Conservation (phyloP, 176 grass and related monocot genomes). For the Echinochloa phyllopogon region DNA sequence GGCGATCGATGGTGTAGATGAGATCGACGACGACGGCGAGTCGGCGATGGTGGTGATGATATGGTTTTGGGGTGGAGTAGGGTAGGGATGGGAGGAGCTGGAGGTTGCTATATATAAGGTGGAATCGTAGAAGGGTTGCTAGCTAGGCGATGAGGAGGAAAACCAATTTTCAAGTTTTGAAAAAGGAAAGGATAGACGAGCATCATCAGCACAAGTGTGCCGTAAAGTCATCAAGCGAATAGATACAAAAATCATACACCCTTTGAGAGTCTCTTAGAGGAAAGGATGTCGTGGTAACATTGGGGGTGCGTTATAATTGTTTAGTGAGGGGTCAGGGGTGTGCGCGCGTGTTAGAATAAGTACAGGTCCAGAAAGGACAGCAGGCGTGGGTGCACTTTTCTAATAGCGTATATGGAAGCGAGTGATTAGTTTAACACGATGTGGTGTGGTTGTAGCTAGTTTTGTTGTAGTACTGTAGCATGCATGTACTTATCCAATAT, state of each 20-base stretch:
- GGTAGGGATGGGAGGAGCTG: not conserved
- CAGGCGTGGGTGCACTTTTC: not conserved
- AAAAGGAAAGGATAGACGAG: not conserved
- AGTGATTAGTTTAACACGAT: not conserved
- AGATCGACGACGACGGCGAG: not conserved
- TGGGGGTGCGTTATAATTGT: too few relatives aligned
- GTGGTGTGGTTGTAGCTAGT: not conserved
- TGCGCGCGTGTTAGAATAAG: not conserved
- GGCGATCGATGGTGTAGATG: not conserved
- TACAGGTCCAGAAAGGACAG: not conserved
- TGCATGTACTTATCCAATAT: not conserved
- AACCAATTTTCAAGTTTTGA: conserved; percentile 18
- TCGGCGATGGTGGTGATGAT: not conserved
- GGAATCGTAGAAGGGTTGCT: not conserved
- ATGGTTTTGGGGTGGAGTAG: not conserved
- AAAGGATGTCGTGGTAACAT: not conserved
- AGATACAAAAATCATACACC: not conserved
- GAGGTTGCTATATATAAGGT: conserved; percentile 37
- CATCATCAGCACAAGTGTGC: not conserved
- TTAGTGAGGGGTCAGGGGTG: too few relatives aligned
- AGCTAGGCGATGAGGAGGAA: not conserved
- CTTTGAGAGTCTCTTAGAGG: conserved; percentile 8
- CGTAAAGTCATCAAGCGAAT: not conserved
- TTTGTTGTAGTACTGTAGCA: not conserved
- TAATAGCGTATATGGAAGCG: not conserved